phyloP scores from a whole-genome alignment of 257 asterid genomes.

The Penstemon davidsonii region DNA sequence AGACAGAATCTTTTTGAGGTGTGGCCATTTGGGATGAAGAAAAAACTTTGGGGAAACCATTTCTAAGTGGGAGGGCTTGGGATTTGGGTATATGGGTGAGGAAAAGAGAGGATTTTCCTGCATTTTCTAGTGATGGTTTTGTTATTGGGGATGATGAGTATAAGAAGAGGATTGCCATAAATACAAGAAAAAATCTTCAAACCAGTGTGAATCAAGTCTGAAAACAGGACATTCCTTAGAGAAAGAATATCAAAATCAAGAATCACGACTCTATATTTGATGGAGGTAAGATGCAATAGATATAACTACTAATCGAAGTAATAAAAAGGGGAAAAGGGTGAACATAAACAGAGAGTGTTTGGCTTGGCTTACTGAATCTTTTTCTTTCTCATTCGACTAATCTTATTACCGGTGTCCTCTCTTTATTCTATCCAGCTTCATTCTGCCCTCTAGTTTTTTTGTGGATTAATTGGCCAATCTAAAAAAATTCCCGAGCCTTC shows the following conservation, averaged over 20 bases:
- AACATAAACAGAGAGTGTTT: not conserved
- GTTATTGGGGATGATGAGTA: conserved; percentile 57
- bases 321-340: not conserved
- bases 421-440: not conserved
- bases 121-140: conserved; percentile 48
- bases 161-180: conserved; percentile 61
- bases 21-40: conserved; percentile 48
- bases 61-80: conserved; percentile 38
- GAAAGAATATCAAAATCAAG: conserved; percentile 14
- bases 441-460: not conserved
- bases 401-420: not conserved
- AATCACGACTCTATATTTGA: not conserved
- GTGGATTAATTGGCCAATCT: not conserved
- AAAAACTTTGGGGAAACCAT: conserved; percentile 38
- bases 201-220: conserved; percentile 1
- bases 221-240: not conserved
- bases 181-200: conserved; percentile 11
- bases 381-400: not conserved
- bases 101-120: conserved; percentile 39
- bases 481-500: not conserved
- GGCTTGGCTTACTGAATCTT: not conserved
- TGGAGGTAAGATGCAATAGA: not conserved
- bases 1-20: conserved; percentile 43
- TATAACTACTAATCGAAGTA: not conserved
- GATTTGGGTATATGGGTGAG: conserved; percentile 44